Evolutionary conservation across 2,329 filamentous ascomycete species (phyloP).

Genomic region (Microdochium nivale): DNA sequence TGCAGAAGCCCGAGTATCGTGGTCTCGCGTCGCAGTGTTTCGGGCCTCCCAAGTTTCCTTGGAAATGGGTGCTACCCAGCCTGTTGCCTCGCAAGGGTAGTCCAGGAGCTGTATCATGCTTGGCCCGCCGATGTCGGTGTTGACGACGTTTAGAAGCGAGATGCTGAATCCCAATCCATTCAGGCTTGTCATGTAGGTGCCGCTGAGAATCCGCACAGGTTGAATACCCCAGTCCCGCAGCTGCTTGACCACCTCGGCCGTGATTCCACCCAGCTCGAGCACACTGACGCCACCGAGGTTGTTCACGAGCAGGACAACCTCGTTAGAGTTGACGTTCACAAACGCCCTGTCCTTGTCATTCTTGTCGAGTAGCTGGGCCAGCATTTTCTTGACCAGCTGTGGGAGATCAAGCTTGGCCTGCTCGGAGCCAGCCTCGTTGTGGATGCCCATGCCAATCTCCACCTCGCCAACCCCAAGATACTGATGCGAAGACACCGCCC

Average conservation of each 20-base stretch:
- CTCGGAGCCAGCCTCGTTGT: conserved; percentile 58
- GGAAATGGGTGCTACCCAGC: conserved; percentile 58
- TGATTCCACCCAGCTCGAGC: conserved; percentile 65
- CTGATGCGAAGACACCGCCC: conserved; percentile 49
- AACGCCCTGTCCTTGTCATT: conserved; percentile 64
- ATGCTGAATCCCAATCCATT: conserved; percentile 72
- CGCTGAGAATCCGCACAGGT: conserved; percentile 56
- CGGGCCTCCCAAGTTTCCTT: conserved; percentile 55
- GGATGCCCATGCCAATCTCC: conserved; percentile 69
- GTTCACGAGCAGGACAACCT: conserved; percentile 64
- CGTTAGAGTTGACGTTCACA: conserved; percentile 49
- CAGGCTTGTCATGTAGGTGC: conserved; percentile 71
- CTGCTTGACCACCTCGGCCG: conserved; percentile 58
- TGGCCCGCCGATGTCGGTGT: conserved; percentile 47
- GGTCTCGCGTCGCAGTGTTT: conserved; percentile 37
- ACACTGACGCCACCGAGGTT: conserved; percentile 68
- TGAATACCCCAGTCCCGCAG: conserved; percentile 49
- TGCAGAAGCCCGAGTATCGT: conserved; percentile 19
- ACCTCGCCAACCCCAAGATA: conserved; percentile 46
- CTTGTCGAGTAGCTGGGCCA: conserved; percentile 58
- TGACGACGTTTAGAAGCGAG: conserved; percentile 56
- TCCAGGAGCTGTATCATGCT: conserved; percentile 64
- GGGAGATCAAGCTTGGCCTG: conserved; percentile 42
- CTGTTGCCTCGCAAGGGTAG: conserved; percentile 58
- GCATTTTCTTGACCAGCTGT: conserved; percentile 54